These are phyloP conservation scores for Staphylotrichum tortipilum DNA, from an alignment of 495 filamentous ascomycete genomes.

Conservation along the genomic window DNA sequence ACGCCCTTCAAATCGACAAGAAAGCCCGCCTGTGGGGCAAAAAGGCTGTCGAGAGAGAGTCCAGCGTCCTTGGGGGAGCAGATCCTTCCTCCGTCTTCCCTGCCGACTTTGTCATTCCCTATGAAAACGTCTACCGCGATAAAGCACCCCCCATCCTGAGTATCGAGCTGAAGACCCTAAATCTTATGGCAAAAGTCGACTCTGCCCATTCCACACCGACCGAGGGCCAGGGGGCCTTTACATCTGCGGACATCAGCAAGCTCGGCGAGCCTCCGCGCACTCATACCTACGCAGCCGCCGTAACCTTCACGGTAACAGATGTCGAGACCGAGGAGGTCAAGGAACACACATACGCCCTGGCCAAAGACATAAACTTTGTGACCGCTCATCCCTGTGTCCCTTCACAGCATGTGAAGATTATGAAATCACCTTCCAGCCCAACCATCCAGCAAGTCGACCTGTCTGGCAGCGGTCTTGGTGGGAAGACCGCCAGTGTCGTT, in stretches of 20 bases:
- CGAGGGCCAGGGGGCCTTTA: slow-evolving; percentile 25
- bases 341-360: slow-evolving; percentile 40
- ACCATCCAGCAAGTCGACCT: slow-evolving; percentile 45
- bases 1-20: slow-evolving; percentile 32
- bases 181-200: slow-evolving; percentile 27
- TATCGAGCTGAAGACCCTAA: slow-evolving; percentile 38
- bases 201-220: slow-evolving; percentile 30
- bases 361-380: slow-evolving; percentile 58
- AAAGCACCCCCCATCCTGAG: slow-evolving; percentile 28
- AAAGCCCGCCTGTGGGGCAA: slow-evolving; percentile 44
- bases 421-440: slow-evolving; percentile 40
- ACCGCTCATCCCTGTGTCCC: slow-evolving; percentile 57
- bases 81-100: slow-evolving; percentile 41
- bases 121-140: slow-evolving; percentile 41
- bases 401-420: slow-evolving; percentile 42
- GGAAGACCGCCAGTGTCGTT: slow-evolving; percentile 32
- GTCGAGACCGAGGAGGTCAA: slow-evolving; percentile 28
- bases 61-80: slow-evolving; percentile 44
- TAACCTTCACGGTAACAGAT: slow-evolving; percentile 43
- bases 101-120: slow-evolving; percentile 50
- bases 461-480: slow-evolving; percentile 31
- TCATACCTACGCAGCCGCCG: slow-evolving; percentile 41
- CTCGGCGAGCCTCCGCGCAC: slow-evolving; percentile 28
- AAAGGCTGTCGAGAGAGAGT: slow-evolving; percentile 39
- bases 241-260: slow-evolving; percentile 25